Evolutionary conservation across 805 yeast species (phyloP).

Genomic region (Ogataea paraovalis): DNA sequence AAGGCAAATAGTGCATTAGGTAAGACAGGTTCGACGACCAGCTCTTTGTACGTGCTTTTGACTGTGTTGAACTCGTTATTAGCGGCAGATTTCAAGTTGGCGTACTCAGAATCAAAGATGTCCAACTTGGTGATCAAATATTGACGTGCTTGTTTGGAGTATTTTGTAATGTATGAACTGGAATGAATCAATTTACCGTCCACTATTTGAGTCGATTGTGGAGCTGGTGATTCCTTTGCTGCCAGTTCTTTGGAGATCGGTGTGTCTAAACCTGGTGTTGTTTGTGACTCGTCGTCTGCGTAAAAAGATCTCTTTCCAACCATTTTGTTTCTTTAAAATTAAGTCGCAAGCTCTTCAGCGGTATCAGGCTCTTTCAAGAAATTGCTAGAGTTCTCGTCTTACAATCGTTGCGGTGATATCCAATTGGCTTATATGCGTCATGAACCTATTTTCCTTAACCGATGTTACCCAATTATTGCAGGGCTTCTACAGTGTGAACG

Average conservation of each 20-base stretch:
- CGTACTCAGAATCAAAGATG: slow-evolving; percentile 39
- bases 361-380: too few species aligned
- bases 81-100: slow-evolving; percentile 44
- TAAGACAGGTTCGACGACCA: slow-evolving; percentile 49
- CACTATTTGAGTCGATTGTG: slow-evolving; percentile 36
- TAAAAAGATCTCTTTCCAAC: slow-evolving; percentile 41
- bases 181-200: slow-evolving; percentile 55
- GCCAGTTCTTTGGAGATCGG: slow-evolving; percentile 35
- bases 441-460: too few species aligned
- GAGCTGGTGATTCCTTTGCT: slow-evolving; percentile 35
- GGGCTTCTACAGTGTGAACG: too few species aligned
- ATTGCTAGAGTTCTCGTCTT: too few species aligned
- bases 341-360: too few species aligned
- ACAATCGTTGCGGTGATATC: too few species aligned
- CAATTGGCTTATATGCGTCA: too few species aligned
- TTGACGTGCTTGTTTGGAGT: slow-evolving; percentile 37
- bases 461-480: too few species aligned
- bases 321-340: too few species aligned
- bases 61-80: slow-evolving; percentile 38
- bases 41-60: slow-evolving; percentile 28
- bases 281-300: slow-evolving; percentile 47
- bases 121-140: slow-evolving; percentile 36
- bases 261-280: slow-evolving; percentile 45
- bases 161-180: slow-evolving; percentile 43
- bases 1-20: slow-evolving; percentile 53